These are phyloP conservation scores for Pestalotiopsis sp. DNA, from an alignment of 2,329 filamentous ascomycete species.

Conservation along the genomic window DNA sequence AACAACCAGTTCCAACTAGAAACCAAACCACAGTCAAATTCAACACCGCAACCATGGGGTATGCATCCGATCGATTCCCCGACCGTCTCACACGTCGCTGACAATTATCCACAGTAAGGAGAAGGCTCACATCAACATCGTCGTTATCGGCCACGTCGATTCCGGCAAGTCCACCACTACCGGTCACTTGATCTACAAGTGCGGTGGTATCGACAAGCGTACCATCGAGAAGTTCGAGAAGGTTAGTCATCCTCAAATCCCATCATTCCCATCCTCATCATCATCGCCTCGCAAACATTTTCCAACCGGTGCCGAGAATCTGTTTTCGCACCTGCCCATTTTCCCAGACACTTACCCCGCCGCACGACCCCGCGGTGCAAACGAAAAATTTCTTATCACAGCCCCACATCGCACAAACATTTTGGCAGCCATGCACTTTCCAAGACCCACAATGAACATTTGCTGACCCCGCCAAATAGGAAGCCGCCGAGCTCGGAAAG, in stretches of 20 bases:
- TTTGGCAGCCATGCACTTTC: not conserved
- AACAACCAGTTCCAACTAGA: constrained; percentile 9
- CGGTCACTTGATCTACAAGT: constrained; percentile 97
- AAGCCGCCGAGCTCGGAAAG: constrained; percentile 99
- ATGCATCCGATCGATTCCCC: constrained; percentile 22
- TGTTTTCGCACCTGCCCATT: constrained; percentile 23
- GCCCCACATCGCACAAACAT: not conserved
- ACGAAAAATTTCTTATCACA: constrained; percentile 7
- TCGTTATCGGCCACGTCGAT: constrained; percentile 84
- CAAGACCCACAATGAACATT: not conserved
- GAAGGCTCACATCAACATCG: constrained; percentile 95
- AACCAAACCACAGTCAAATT: not conserved
- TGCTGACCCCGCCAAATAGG: constrained; percentile 52
- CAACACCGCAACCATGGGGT: constrained; percentile 40
- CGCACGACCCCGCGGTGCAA: constrained; percentile 11
- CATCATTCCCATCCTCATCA: not conserved
- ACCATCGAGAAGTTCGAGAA: constrained; percentile 99
- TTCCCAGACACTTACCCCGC: constrained; percentile 23
- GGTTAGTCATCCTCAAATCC: constrained; percentile 58
- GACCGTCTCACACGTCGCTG: constrained; percentile 6
- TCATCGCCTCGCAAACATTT: not conserved
- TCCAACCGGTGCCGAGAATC: constrained; percentile 21
- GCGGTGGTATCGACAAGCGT: constrained; percentile 99
- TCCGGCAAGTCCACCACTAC: constrained; percentile 95
- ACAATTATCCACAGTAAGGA: constrained; percentile 70